Conservation (phyloP, 306 rosid genomes). For the Arachis stenosperma region DNA sequence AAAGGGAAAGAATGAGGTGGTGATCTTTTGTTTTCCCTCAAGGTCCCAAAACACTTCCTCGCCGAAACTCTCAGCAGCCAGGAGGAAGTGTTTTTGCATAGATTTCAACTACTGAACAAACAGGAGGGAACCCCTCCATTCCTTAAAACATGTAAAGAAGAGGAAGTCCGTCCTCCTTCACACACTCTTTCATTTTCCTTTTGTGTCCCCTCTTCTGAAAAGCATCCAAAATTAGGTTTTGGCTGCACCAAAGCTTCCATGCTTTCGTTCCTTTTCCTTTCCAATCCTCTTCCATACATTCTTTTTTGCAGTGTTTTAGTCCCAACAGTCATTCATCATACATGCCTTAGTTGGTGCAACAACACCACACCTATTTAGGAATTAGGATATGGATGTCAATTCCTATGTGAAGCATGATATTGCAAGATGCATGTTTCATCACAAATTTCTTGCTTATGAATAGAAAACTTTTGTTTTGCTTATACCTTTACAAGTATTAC, state of each 20-base stretch:
- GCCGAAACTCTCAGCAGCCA: background rate
- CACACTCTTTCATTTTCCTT: background rate
- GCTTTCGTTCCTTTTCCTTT: too few species aligned
- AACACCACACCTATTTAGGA: background rate
- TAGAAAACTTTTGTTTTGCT: background rate
- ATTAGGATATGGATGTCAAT: background rate
- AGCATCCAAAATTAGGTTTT: conserved; percentile 5
- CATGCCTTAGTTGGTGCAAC: background rate
- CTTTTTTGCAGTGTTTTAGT: background rate
- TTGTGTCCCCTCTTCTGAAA: background rate
- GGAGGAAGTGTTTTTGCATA: background rate
- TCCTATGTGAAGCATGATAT: conserved; percentile 24
- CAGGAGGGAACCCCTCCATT: background rate
- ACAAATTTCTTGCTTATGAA: conserved; percentile 3
- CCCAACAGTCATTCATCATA: background rate
- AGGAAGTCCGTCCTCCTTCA: background rate
- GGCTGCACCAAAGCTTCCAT: background rate
- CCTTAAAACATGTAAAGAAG: background rate
- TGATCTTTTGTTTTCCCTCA: background rate
- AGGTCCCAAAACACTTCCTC: background rate
- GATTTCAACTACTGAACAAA: background rate
- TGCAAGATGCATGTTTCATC: background rate
- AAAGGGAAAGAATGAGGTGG: background rate
- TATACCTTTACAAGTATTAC: background rate
- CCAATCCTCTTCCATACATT: too few species aligned